These are phyloP conservation scores for Kodamaea restingae DNA, from an alignment of 805 yeast species.

Conservation along the genomic window DNA sequence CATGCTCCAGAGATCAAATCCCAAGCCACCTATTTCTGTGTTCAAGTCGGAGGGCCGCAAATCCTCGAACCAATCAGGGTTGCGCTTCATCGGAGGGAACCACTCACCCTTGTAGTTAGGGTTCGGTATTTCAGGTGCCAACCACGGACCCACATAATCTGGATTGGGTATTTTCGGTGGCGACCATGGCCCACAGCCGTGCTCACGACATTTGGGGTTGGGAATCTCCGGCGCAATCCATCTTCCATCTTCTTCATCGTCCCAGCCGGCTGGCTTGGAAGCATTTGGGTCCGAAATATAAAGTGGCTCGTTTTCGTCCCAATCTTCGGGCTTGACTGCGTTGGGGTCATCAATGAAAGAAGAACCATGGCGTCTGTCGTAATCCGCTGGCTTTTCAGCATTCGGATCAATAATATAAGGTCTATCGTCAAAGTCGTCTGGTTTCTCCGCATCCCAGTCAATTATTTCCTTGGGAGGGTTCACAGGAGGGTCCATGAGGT, in stretches of 20 bases:
- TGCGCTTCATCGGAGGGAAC: conserved; percentile 61
- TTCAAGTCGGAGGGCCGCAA: conserved; percentile 54
- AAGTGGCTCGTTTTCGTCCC: conserved; percentile 65
- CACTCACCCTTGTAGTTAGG: conserved; percentile 80
- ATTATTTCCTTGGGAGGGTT: conserved; percentile 59
- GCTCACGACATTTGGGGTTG: conserved; percentile 65
- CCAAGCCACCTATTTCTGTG: conserved; percentile 66
- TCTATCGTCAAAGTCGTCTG: conserved; percentile 79
- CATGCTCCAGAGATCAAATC: conserved; percentile 90
- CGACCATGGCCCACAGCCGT: conserved; percentile 81
- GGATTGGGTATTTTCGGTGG: conserved; percentile 67
- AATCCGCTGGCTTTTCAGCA: conserved; percentile 67
- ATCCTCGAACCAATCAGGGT: conserved; percentile 68
- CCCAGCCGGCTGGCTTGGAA: conserved; percentile 73
- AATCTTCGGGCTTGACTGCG: conserved; percentile 66
- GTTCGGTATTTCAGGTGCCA: conserved; percentile 60
- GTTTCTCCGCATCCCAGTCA: conserved; percentile 59
- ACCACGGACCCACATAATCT: conserved; percentile 74
- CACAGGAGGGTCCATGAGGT: conserved; percentile 59
- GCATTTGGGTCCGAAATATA: conserved; percentile 68
- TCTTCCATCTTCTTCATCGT: conserved; percentile 84
- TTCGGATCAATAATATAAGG: conserved; percentile 66
- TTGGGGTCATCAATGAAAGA: conserved; percentile 59
- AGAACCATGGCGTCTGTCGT: conserved; percentile 71
- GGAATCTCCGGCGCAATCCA: conserved; percentile 69